phyloP scores from a whole-genome alignment of 441 rosid species.

The Adansonia madagascariensis region DNA sequence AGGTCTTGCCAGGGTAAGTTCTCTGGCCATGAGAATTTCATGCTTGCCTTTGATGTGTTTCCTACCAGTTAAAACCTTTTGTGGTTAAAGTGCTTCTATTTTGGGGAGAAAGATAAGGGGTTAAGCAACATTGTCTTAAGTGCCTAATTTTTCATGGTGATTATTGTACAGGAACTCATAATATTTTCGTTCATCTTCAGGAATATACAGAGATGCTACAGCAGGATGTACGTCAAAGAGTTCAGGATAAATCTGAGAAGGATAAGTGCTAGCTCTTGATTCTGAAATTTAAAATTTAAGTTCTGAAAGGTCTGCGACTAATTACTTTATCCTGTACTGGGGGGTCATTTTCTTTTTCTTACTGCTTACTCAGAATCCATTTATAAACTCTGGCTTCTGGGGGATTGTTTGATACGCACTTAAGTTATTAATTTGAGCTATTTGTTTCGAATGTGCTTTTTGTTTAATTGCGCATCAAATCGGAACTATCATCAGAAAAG shows the following conservation, averaged over 20 bases:
- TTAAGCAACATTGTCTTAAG: constrained; percentile 11
- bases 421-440: constrained; percentile 2
- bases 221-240: constrained; percentile 48
- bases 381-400: constrained; percentile 33
- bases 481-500: neutral
- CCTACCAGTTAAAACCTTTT: neutral
- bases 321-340: neutral
- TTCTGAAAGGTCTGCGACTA: neutral
- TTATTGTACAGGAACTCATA: neutral
- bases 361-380: constrained; percentile 9
- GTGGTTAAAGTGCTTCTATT: neutral
- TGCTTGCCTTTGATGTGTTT: neutral
- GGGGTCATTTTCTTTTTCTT: constrained; percentile 6
- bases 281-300: neutral
- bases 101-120: neutral
- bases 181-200: constrained; percentile 40
- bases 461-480: constrained; percentile 14
- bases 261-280: constrained; percentile 27
- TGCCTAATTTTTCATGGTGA: neutral
- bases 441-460: constrained; percentile 8
- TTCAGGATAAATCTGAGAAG: constrained; percentile 38
- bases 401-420: constrained; percentile 18
- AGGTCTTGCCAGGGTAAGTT: constrained; percentile 63
- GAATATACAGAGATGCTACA: constrained; percentile 66
- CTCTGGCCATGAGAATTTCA: neutral